Base-by-base conservation (phyloP, 2,329 filamentous ascomycete species). In the Zalaria obscura region DNA sequence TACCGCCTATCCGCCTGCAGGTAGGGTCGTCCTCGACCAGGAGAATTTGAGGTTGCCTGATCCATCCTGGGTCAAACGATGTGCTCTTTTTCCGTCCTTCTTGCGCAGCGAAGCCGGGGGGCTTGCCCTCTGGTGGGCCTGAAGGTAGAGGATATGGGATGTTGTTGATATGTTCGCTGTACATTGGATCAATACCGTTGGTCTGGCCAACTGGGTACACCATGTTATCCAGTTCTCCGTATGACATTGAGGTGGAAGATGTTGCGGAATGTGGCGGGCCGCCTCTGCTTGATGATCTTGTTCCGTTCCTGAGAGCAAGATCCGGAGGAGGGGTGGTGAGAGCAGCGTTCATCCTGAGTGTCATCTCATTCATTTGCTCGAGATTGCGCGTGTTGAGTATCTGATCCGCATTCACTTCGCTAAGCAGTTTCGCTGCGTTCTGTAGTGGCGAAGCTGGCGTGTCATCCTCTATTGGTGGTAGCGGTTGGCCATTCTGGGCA, bases 141-240 rank as follows among this genome's bases (percentile, higher is more conserved):
- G 83, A 70, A 10, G 75, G 85, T 62, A 85, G 69, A 5, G 80
- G 71, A 56, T 94, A 96, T 0, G 88, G 86, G 42, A 95, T 93
- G 57, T 93, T 94, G 64, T 89, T 78, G 55, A 95, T 86, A 55
- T 95, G 87, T 52, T 95, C 88, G 51, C 84, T 82, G 56, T 89
- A 88, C 72, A 93, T 91, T 1, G 89, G 88, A 56, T 95, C 88
- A 50, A 95, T 95, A 40, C 88, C 88, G 49, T 93, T 84, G 0
- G 81, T 91, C 49, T 87, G 78, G 11, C 88, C 88, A 10, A 93
- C 86, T 0, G 89, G 88, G 57, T 95, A 96, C 6, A 95, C 87
- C 41, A 93, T 74, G 48, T 72, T 73, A 46, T 83, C 78, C 36
- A 81, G 59, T 42, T 82, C 78, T 9, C 67, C 67, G 33, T 70